phyloP scores from a whole-genome alignment of 2,329 filamentous ascomycete genomes.

The Metarhizium brunneum region DNA sequence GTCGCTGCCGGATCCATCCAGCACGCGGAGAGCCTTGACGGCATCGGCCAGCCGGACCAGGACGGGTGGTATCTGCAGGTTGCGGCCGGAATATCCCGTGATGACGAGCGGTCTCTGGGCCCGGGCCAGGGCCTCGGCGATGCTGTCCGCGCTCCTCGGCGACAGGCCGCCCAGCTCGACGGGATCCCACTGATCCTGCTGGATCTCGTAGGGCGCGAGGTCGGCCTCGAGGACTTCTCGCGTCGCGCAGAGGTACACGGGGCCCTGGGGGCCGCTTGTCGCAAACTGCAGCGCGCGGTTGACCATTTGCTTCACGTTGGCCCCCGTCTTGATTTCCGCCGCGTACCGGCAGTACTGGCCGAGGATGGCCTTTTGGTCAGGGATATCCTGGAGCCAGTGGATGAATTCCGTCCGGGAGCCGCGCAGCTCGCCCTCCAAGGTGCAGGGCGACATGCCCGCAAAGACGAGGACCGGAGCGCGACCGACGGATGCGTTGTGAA shows the following conservation, averaged over 20 bases:
- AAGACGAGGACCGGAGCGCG: conserved; percentile 66
- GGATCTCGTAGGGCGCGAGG: conserved; percentile 50
- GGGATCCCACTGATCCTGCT: conserved; percentile 57
- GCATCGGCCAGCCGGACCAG: conserved; percentile 57
- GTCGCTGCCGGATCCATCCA: conserved; percentile 53
- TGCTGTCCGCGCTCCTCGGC: conserved; percentile 37
- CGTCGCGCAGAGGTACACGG: conserved; percentile 64
- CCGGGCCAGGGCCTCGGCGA: conserved; percentile 48
- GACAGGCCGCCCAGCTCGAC: conserved; percentile 51
- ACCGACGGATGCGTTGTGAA: conserved; percentile 65
- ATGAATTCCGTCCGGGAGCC: conserved; percentile 68
- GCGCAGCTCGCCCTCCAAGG: conserved; percentile 62
- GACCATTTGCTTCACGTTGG: conserved; percentile 77
- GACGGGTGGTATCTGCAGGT: conserved; percentile 35
- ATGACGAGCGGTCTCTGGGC: conserved; percentile 30
- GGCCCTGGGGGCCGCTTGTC: conserved; percentile 61
- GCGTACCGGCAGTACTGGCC: conserved; percentile 73
- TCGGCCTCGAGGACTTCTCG: conserved; percentile 77
- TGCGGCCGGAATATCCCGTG: too few species aligned
- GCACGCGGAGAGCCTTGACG: conserved; percentile 54
- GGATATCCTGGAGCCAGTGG: conserved; percentile 73
- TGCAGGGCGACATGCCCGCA: conserved; percentile 63
- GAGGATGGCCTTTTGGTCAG: conserved; percentile 67
- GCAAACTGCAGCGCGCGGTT: conserved; percentile 73
- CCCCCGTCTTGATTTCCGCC: conserved; percentile 68